Conservation (phyloP, 176 grass and related monocot genomes). For the Tuctoria greenei region DNA sequence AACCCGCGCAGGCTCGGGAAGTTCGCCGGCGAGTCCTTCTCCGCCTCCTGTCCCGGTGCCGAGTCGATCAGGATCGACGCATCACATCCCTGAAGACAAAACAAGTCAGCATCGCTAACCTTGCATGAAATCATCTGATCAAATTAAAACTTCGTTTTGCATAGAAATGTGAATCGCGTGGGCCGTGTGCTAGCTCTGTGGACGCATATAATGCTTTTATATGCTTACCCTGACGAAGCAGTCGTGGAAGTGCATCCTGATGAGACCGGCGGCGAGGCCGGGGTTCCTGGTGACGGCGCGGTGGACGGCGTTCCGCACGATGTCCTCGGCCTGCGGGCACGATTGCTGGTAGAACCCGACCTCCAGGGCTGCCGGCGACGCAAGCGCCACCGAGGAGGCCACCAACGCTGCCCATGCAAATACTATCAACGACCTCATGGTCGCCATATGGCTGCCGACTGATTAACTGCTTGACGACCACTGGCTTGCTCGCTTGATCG, state of each 20-base stretch:
- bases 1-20: conserved; percentile 47
- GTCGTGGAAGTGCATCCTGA: conserved; percentile 91
- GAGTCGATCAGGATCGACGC: conserved; percentile 41
- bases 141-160: not conserved
- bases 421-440: not conserved
- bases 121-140: not conserved
- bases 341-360: conserved; percentile 56
- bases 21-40: conserved; percentile 40
- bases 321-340: conserved; percentile 61
- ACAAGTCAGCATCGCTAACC: not conserved
- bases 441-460: not conserved
- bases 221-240: conserved; percentile 81
- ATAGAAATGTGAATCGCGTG: not conserved
- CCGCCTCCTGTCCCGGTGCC: conserved; percentile 21
- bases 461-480: not conserved
- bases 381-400: conserved; percentile 6
- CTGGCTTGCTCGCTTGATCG: not conserved
- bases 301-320: conserved; percentile 58
- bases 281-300: conserved; percentile 34
- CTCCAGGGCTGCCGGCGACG: conserved; percentile 32
- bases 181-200: not conserved
- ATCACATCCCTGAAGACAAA: conserved; percentile 29
- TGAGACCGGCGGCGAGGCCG: conserved; percentile 56
- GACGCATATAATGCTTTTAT: no score
- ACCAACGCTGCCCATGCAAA: conserved; percentile 19